Evolutionary conservation across 495 filamentous ascomycete species (phyloP).

Genomic region (Aspergillus panamensis): DNA sequence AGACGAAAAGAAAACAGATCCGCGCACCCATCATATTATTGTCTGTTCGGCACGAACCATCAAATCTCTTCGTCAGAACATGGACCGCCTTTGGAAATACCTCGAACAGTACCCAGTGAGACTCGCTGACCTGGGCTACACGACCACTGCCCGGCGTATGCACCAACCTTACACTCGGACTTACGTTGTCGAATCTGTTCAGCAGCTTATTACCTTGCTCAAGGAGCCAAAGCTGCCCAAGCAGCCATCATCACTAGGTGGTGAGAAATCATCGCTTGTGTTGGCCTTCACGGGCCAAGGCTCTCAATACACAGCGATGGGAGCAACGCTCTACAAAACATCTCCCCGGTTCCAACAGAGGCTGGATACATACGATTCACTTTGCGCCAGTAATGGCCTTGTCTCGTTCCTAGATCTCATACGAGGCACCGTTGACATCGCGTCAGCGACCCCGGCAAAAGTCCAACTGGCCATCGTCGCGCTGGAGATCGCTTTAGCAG

Average conservation of each 20-base stretch:
- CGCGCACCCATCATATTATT: slow-evolving; percentile 21
- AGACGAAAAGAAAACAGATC: not conserved
- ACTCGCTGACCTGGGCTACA: slow-evolving; percentile 61
- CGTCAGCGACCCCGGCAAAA: slow-evolving; percentile 19
- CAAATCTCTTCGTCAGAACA: slow-evolving; percentile 30
- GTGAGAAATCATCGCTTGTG: slow-evolving; percentile 33
- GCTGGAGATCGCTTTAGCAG: slow-evolving; percentile 25
- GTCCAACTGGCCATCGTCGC: slow-evolving; percentile 19
- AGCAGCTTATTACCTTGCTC: not conserved
- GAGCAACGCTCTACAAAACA: slow-evolving; percentile 25
- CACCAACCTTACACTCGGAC: slow-evolving; percentile 44
- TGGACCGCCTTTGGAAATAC: slow-evolving; percentile 33
- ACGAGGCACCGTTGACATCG: slow-evolving; percentile 10
- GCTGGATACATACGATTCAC: slow-evolving; percentile 27
- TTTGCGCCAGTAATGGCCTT: slow-evolving; percentile 32
- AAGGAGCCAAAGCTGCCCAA: not conserved
- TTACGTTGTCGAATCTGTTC: not conserved
- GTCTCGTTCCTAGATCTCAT: slow-evolving; percentile 33
- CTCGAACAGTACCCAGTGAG: slow-evolving; percentile 47
- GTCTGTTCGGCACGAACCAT: slow-evolving; percentile 26
- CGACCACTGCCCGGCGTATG: slow-evolving; percentile 66
- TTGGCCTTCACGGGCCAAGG: slow-evolving; percentile 72
- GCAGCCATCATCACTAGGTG: not conserved
- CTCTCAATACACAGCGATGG: slow-evolving; percentile 46
- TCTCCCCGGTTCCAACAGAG: slow-evolving; percentile 24